Evolutionary conservation across 2,329 filamentous ascomycete species (phyloP).

Genomic region (Fusarium sp.): DNA sequence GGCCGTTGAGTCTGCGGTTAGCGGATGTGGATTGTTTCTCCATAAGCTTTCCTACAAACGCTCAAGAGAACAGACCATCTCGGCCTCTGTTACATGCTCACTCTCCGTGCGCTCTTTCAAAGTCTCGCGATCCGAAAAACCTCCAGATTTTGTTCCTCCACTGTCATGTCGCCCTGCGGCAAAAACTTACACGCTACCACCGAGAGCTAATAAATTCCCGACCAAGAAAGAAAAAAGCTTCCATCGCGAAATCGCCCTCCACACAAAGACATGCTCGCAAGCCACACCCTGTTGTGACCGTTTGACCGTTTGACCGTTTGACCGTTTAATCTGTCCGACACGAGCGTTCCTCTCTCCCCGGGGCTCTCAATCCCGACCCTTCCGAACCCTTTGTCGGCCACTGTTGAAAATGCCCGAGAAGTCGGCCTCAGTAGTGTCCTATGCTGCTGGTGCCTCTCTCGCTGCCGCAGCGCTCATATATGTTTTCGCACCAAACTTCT

Average conservation of each 20-base stretch:
- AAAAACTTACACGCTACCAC: background rate
- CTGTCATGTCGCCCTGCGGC: constrained; percentile 9
- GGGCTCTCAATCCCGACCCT: constrained; percentile 23
- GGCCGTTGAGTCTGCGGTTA: constrained; percentile 3
- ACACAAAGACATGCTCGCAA: constrained; percentile 36
- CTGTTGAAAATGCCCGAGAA: constrained; percentile 48
- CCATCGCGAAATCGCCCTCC: constrained; percentile 1
- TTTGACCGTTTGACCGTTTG: constrained; percentile 35
- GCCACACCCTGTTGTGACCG: constrained; percentile 33
- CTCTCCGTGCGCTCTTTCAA: constrained; percentile 4
- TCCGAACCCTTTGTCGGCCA: constrained; percentile 31
- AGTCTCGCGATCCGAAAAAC: background rate
- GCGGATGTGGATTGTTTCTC: constrained; percentile 15
- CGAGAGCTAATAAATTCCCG: background rate
- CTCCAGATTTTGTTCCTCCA: background rate
- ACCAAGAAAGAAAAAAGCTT: background rate
- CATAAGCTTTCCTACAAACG: constrained; percentile 8
- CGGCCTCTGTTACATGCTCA: constrained; percentile 19
- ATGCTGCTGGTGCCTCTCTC: constrained; percentile 93
- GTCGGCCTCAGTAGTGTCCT: constrained; percentile 68
- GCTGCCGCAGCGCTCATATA: constrained; percentile 95
- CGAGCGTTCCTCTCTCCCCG: constrained; percentile 7
- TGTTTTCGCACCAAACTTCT: constrained; percentile 96
- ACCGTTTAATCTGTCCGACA: constrained; percentile 40
- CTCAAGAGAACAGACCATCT: constrained; percentile 7